phyloP scores from a whole-genome alignment of 768 basidiomycete species.

The Lactarius indigo region DNA sequence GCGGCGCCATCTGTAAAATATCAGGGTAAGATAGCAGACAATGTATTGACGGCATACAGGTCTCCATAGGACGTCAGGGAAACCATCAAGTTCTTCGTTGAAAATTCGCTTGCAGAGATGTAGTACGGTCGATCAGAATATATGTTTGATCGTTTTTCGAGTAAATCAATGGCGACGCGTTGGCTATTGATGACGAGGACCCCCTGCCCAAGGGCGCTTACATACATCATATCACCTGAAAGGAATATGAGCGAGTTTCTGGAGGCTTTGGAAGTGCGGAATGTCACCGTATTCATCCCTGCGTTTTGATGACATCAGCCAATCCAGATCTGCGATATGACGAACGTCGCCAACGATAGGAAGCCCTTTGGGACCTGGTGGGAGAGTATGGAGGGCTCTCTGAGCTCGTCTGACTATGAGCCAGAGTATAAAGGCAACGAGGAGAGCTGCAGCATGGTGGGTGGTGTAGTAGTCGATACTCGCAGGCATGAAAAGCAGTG shows the following conservation, averaged over 20 bases:
- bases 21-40: neutral
- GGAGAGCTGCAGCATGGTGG: neutral
- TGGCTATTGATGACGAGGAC: slow-evolving; percentile 33
- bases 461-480: too few relatives aligned
- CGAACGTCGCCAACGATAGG: neutral
- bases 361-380: neutral
- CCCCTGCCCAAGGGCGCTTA: slow-evolving; percentile 31
- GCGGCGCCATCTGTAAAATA: slow-evolving; percentile 25
- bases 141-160: slow-evolving; percentile 25
- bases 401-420: neutral
- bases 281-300: neutral
- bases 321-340: neutral
- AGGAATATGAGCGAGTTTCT: neutral
- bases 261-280: too few relatives aligned
- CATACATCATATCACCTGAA: slow-evolving; percentile 32
- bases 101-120: slow-evolving; percentile 30
- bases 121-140: neutral
- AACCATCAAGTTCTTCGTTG: slow-evolving; percentile 30
- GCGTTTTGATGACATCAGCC: neutral
- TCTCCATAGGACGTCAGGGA: slow-evolving; percentile 29
- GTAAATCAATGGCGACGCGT: slow-evolving; percentile 27
- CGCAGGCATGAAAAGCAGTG: too few relatives aligned
- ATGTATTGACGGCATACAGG: neutral
- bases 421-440: neutral
- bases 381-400: neutral